Percentiles rank a stretch among this genome's conserved stretches.
phyloP scores from a whole-genome alignment of 1,284 basidiomycete genomes.

The Pseudomicrostroma phylloplanum region DNA sequence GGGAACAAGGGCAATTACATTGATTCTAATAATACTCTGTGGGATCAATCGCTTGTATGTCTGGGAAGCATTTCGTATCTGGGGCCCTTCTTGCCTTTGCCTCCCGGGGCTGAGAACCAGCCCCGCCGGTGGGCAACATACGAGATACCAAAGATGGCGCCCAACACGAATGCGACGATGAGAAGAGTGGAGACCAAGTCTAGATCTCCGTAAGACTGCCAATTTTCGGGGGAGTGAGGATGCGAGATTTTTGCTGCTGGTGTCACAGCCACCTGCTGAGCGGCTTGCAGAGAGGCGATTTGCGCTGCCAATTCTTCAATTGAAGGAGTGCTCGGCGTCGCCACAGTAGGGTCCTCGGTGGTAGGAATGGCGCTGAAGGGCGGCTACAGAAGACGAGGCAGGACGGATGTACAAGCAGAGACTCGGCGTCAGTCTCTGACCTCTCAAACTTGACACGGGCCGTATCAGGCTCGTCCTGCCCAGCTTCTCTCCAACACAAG shows the following conservation, averaged over 20 bases:
- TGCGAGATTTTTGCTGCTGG: background rate
- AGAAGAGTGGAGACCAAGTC: background rate
- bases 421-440: background rate
- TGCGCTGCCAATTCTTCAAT: background rate
- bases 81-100: background rate
- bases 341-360: background rate
- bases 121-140: conserved; percentile 1
- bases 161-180: background rate
- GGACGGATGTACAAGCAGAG: background rate
- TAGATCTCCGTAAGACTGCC: conserved; percentile 5
- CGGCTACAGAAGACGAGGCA: background rate
- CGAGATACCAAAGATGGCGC: background rate
- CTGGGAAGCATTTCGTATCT: background rate
- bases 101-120: background rate
- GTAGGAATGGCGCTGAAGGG: background rate
- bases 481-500: background rate
- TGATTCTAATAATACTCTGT: background rate
- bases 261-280: background rate
- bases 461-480: background rate
- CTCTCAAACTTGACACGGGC: background rate
- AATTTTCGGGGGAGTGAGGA: background rate
- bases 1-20: too few relatives aligned
- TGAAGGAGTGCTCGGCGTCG: background rate
- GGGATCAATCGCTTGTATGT: background rate
- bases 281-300: background rate